Evolutionary conservation across 208 protist species (phyloP), one percentile per base, ranked within the genome.

Genomic region (Leishmania amazonensis): DNA sequence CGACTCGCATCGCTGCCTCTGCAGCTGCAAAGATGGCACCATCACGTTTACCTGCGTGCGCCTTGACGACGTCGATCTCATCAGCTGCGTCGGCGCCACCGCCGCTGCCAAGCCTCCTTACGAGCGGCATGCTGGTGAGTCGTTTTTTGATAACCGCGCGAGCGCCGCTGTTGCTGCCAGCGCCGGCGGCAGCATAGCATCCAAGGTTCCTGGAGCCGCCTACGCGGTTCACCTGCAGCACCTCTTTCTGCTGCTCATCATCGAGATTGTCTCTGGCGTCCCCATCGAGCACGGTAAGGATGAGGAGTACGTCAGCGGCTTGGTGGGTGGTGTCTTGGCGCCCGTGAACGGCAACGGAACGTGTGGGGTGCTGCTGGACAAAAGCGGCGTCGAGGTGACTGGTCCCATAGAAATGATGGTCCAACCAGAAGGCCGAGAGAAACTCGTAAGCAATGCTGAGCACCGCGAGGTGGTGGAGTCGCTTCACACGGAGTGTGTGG

Each of bases 271-370:
- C 58, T 95, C 87, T 11, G 88, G 91, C 31, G 94, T 95, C 38
- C 88, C 91, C 64, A 81, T 97, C 24, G 87, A 89, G 74, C 92
- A 93, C 75, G 90, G 85, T 38, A 85, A 72, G 76, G 87, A 81
- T 11, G 72, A 88, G 68, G 76, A 76, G 75, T 80, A 82, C 62
- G 42, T 62, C 0, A 84, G 84, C 11, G 82, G 81, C 64, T 85
- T 93, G 49, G 85, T 91, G 60, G 92, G 91, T 17, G 92, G 95
- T 35, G 76, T 97, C 2, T 90, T 95, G 74, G 95, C 88, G n/a
- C 91, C 89, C 9, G 89, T 96, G 11, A 95, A 96, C 83, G 91
- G 90, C 17, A 96, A 95, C 79, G 89, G 91, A 13, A 96, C 93
- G 28, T 90, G 89, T 73, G 84, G 76, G 11, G 91, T 97, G 5